Evolutionary conservation across 1,284 basidiomycete species (phyloP), one percentile per base, ranked within the genome.

Genomic region (Microbotryum violaceum): DNA sequence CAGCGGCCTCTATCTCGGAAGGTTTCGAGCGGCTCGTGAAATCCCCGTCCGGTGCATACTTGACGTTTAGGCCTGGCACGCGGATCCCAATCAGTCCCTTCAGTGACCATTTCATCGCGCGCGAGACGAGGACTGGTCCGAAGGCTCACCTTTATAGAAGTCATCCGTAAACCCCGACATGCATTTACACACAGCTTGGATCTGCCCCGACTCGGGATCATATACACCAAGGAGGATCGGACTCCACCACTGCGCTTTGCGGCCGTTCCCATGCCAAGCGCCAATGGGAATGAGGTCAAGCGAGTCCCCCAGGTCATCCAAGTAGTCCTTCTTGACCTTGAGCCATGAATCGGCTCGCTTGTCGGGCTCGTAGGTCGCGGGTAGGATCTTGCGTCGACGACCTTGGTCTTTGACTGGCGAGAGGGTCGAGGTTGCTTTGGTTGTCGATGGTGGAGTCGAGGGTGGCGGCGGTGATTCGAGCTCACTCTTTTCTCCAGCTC

Each of bases 201-300:
- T 80, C 51, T 78, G 81, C 18, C 85, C 89, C 4, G 79, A 80
- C 61, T 82, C 80, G 20, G 84, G 78, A 72, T 94, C 86, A 80
- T 89, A 88, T 57, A 72, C 60, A 25, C 87, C 91, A 37, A 96
- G 81, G 16, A 97, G 79, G 69, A 96, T 85, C 0, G 92, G 92
- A 65, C 85, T 88, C 90, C 91, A 97, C 91, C 91, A 96, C 31
- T 83, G 82, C 10, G 85, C 87, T 76, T 96, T 97, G 44, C 91
- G 78, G n/a, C 92, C 92, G 75, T 86, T 88, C 49, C 92, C 92
- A 77, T 93, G 85, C 90, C 88, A 93, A 21, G 87, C 89, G 45
- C 85, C 89, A 62, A 89, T 81, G 4, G 87, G 88, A n/a, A 88
- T 81, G 54, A 81, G 74, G 63, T 81, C 80, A 33, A 81, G 74